phyloP scores from a whole-genome alignment of 495 filamentous ascomycete genomes.

The Penicillium verhagenii region DNA sequence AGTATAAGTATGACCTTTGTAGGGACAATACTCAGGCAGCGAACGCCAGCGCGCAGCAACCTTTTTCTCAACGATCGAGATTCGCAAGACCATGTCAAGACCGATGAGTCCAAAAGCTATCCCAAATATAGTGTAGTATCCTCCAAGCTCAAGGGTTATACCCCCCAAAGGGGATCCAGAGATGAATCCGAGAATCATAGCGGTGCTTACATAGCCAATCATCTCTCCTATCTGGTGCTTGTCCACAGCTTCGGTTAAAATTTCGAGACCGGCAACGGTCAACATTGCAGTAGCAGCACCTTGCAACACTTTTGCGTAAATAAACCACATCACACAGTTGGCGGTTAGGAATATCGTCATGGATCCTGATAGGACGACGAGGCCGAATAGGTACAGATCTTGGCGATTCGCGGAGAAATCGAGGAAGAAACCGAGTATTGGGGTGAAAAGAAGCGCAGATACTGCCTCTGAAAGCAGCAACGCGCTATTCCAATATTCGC shows the following conservation, averaged over 20 bases:
- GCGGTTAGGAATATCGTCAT: conserved; percentile 68
- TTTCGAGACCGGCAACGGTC: neutral
- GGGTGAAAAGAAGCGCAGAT: conserved; percentile 15
- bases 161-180: neutral
- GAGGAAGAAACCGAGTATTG: conserved; percentile 16
- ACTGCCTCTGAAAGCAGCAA: conserved; percentile 19
- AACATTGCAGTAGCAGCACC: conserved; percentile 53
- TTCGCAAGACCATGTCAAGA: neutral
- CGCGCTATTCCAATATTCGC: conserved; percentile 23
- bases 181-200: neutral
- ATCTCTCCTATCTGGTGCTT: neutral
- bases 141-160: neutral
- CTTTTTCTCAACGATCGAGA: neutral
- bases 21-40: neutral
- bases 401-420: conserved; percentile 9
- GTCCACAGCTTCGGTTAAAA: conserved; percentile 5
- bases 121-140: neutral
- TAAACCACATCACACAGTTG: conserved; percentile 54
- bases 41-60: neutral
- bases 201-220: neutral
- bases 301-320: conserved; percentile 66
- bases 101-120: neutral
- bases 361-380: conserved; percentile 59
- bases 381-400: conserved; percentile 60
- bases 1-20: neutral